Evolutionary conservation across 768 basidiomycete genomes (phyloP).

Genomic region (Phanerochaete carnosa): DNA sequence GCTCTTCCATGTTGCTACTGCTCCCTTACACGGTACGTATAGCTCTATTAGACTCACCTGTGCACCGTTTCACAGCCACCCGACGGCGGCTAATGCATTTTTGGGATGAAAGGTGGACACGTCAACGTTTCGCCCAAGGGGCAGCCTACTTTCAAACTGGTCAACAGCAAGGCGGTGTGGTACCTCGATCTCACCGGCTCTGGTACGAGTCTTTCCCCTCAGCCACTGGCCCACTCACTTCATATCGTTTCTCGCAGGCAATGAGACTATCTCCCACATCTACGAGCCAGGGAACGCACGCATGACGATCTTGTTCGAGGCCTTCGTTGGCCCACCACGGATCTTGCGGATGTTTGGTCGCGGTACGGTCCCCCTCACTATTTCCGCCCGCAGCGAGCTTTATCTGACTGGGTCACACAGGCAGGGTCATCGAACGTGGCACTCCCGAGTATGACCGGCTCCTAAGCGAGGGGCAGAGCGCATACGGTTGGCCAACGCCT

Average conservation of each 20-base stretch:
- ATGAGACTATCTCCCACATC: conserved; percentile 58
- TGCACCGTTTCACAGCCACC: background rate
- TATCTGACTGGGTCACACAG: background rate
- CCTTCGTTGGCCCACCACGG: conserved; percentile 56
- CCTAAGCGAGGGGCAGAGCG: background rate
- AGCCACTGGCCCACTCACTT: background rate
- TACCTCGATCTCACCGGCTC: conserved; percentile 74
- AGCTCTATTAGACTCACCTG: background rate
- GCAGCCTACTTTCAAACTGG: conserved; percentile 55
- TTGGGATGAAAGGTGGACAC: conserved; percentile 37
- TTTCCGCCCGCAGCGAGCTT: background rate
- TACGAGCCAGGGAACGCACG: conserved; percentile 54
- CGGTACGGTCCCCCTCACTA: conserved; percentile 34
- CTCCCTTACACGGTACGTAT: conserved; percentile 46
- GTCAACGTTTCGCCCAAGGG: conserved; percentile 72
- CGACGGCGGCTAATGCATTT: background rate
- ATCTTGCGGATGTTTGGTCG: conserved; percentile 59
- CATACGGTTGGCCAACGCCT: conserved; percentile 2
- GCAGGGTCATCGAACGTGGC: conserved; percentile 10
- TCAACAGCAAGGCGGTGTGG: conserved; percentile 54
- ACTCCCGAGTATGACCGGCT: conserved; percentile 6
- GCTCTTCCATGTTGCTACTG: conserved; percentile 70
- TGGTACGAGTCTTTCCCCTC: conserved; percentile 37
- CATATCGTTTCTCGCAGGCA: conserved; percentile 30
- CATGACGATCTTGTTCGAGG: conserved; percentile 58